These are phyloP conservation scores for Salix udensis DNA, from an alignment of 345 rosid genomes.

Conservation along the genomic window DNA sequence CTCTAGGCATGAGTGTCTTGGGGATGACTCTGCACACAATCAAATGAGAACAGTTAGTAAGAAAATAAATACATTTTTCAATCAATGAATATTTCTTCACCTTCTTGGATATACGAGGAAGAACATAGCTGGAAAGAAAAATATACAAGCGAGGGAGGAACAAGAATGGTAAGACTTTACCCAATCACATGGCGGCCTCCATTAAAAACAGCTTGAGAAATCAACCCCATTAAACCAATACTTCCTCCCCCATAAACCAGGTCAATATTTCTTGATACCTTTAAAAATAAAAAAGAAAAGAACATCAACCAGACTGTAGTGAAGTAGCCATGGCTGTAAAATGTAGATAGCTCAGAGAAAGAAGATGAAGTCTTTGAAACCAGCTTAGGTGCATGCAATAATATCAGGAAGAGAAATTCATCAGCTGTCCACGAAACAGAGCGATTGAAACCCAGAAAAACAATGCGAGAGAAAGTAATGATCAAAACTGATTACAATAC, in stretches of 20 bases:
- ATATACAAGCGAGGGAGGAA: background rate
- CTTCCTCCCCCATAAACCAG: conserved; percentile 98
- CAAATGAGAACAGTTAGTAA: conserved; percentile 31
- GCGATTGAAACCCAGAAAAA: background rate
- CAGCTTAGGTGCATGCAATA: background rate
- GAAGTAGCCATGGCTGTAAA: background rate
- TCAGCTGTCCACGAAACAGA: background rate
- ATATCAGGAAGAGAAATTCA: background rate
- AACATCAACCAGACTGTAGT: too few relatives aligned
- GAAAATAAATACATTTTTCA: background rate
- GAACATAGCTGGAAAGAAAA: background rate
- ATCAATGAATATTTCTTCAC: background rate
- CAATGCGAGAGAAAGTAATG: background rate
- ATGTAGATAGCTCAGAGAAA: conserved; percentile 7
- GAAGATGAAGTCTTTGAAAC: background rate
- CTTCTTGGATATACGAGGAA: background rate
- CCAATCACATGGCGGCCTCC: conserved; percentile 95
- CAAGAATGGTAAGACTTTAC: conserved; percentile 20
- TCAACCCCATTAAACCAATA: conserved; percentile 84
- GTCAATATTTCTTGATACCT: conserved; percentile 84
- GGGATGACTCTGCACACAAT: conserved; percentile 30
- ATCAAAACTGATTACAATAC: background rate
- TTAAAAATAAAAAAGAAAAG: background rate
- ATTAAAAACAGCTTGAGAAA: conserved; percentile 72
- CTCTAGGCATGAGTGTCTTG: conserved; percentile 37